These are phyloP conservation scores for Ceratocystis destructans DNA, from an alignment of 2,329 filamentous ascomycete species.

Conservation along the genomic window DNA sequence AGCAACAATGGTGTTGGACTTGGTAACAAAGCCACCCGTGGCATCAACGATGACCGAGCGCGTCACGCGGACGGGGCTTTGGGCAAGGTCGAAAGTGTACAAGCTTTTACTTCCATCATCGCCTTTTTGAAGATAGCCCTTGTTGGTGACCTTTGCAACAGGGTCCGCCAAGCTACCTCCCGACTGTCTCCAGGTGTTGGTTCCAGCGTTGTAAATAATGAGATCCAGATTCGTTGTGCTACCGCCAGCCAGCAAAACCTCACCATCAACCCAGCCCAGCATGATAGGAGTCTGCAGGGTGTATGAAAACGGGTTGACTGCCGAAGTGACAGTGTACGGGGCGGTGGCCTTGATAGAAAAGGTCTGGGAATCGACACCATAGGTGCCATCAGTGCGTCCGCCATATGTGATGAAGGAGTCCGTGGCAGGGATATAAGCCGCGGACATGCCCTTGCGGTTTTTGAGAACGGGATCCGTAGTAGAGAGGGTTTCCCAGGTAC, in stretches of 20 bases:
- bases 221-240: constrained; percentile 45
- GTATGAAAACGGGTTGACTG: constrained; percentile 18
- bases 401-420: constrained; percentile 69
- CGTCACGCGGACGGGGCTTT: constrained; percentile 60
- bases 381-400: constrained; percentile 50
- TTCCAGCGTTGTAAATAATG: constrained; percentile 53
- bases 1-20: constrained; percentile 31
- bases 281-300: constrained; percentile 44
- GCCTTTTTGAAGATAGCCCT: constrained; percentile 53
- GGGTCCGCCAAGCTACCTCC: constrained; percentile 48
- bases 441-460: constrained; percentile 61
- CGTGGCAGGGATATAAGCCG: constrained; percentile 56
- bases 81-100: constrained; percentile 61
- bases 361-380: constrained; percentile 52
- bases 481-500: constrained; percentile 38
- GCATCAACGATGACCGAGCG: constrained; percentile 53
- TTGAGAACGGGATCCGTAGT: constrained; percentile 41
- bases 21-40: constrained; percentile 40
- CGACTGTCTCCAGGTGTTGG: constrained; percentile 51
- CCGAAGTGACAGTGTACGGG: constrained; percentile 46
- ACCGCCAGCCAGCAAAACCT: constrained; percentile 65
- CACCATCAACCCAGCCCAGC: constrained; percentile 55
- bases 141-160: constrained; percentile 44
- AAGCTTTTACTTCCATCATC: constrained; percentile 66
- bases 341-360: constrained; percentile 55